Base-by-base conservation (phyloP, 805 yeast genomes). In the Starmerella vaccinii region DNA sequence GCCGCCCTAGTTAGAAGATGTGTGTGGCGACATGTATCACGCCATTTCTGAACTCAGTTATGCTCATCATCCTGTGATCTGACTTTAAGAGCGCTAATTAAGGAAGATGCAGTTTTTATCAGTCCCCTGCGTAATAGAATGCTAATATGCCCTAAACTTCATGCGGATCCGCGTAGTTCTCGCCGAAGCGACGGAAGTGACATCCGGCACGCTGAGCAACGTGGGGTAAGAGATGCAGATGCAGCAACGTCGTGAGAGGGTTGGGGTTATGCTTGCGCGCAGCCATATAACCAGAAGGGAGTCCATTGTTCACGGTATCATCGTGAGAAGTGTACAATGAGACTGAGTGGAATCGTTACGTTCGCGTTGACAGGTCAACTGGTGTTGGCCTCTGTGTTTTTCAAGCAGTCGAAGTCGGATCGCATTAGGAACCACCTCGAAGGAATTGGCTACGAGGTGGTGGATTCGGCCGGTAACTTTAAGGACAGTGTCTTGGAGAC, bases 401-500 rank as follows among this genome's bases (percentile, higher is more conserved):
- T 57, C 46, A 38, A 54, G 47, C 49, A 51, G 22, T 40, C 58
- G 21, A 46, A 47, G 23, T 41, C 58, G 16, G 53, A 52, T 46
- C 65, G 63, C 35, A 54, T 64, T 46, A 61, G 62, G 53, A 55
- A 62, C 35, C 54, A 67, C 15, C 59, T 70, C 16, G 59, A 63
- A 27, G 64, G 63, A 44, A 49, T 68, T 39, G 61, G 63, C 49
- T 63, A 64, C 33, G 63, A 61, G 37, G 50, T 72, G 18, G 59
- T 63, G 49, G 74, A 70, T 53, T 58, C 59, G 41, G 53, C 63
- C 8, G 74, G 75, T 18, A 46, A 58, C 22, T 58, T 72, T 32
- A 59, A 61, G 50, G 70, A 65, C 49, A 61, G 62, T 22, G 66
- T 71, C n/a, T 61, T 69, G 44, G 70, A 70, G 44, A 50, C 64